phyloP scores from a whole-genome alignment of 1,284 basidiomycete genomes.

The Ustilago cynodontis region DNA sequence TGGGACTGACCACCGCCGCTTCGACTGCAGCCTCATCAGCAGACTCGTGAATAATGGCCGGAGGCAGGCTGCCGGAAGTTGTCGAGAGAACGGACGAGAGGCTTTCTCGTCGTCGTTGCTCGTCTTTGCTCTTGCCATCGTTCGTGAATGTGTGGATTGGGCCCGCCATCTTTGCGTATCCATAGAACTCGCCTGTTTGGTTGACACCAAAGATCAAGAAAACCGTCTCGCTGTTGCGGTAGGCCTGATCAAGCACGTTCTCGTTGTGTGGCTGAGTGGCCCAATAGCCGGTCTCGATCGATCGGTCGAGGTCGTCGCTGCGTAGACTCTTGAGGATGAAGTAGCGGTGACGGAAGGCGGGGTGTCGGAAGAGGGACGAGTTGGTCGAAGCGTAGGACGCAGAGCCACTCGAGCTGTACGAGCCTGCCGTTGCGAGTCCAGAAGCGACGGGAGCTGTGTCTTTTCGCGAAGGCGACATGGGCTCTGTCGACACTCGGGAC shows the following conservation, averaged over 20 bases:
- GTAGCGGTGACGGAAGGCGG: conserved; percentile 85
- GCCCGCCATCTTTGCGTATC: conserved; percentile 68
- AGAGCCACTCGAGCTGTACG: conserved; percentile 52
- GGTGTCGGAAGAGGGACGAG: conserved; percentile 78
- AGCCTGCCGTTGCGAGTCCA: conserved; percentile 35
- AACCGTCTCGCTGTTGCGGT: conserved; percentile 85
- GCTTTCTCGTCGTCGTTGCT: conserved; percentile 31
- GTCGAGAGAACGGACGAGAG: conserved; percentile 28
- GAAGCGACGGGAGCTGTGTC: conserved; percentile 15
- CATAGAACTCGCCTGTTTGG: conserved; percentile 77
- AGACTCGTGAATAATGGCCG: conserved; percentile 23
- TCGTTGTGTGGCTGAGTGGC: conserved; percentile 95
- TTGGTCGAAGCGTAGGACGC: conserved; percentile 65
- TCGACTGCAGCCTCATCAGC: conserved; percentile 20
- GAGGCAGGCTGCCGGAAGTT: conserved; percentile 18
- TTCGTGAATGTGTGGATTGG: conserved; percentile 47
- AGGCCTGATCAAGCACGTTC: conserved; percentile 81
- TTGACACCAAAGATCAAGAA: conserved; percentile 92
- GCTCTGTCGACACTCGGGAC: conserved; percentile 12
- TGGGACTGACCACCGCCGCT: neutral
- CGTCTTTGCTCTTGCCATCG: conserved; percentile 32
- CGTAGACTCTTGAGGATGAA: conserved; percentile 87
- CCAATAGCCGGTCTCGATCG: conserved; percentile 86
- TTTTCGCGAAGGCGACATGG: conserved; percentile 18
- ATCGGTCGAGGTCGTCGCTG: conserved; percentile 84